Base-by-base conservation (phyloP, 306 rosid genomes). In the Acacia melanoxylon region DNA sequence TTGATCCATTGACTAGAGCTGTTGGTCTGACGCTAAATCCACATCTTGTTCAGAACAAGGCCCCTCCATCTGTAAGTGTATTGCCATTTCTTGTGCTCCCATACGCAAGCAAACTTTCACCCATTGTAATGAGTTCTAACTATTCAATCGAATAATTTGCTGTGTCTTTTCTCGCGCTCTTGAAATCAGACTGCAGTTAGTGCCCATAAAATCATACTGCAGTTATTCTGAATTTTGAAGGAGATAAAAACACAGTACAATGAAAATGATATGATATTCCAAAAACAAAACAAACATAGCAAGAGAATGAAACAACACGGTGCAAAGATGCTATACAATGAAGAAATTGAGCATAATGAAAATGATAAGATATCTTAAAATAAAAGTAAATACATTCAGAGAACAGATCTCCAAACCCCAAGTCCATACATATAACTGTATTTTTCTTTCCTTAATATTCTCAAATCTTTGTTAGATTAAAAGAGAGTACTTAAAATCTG, bases 11-110 rank as follows among this genome's bases (percentile, higher is more conserved):
- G 73, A 91, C 90, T 45, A 93, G 97, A 89, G 96, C 98, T 71
- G 89, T 95, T 85, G 99, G 99, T 68, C 90, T 95, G 97, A 95
- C 99, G 22, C 78, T 95, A 84, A 93, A 91, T 91, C 92, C 93
- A 19, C 91, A 93, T 90, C 98, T 95, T 77, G 87, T 95, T 88
- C 92, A 82, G 77, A 89, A 92, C 89, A 93, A 77, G 87, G 84
- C 93, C 59, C 93, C 96, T 79, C 91, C 94, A 82, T 85, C 82
- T 51, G 99, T 93, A 87, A 92, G 98, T 91, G 59, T 44, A 63
- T 52, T 76, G 25, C 76, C 27, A 73, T 74, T 74, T 72, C 25
- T 67, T 49, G 75, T 54, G 31, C 63, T 76, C 69, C 48, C 4
- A 20, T 40, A 35, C 54, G 58, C 45, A 56, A 62, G 73, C 40